These are phyloP conservation scores for Fagopyrum esculentum DNA, from an alignment of 148 eudicot genomes.

Conservation along the genomic window DNA sequence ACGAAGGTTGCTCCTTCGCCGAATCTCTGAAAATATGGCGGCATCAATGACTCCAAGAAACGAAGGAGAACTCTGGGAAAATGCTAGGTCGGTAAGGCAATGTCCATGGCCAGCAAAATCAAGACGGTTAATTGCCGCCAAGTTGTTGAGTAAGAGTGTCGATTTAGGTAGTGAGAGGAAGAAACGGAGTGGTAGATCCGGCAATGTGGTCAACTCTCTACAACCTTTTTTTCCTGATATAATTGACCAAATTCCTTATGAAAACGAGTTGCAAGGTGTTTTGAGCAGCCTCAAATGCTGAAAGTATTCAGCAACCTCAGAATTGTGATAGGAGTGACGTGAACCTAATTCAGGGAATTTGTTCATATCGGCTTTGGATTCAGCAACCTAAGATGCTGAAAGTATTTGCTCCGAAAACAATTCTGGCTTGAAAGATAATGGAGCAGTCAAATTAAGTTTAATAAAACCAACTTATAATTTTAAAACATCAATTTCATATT, in stretches of 20 bases:
- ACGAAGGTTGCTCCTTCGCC: constrained; percentile 31
- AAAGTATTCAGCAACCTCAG: background rate
- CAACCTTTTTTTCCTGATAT: constrained; percentile 33
- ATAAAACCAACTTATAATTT: too few species aligned
- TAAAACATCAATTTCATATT: too few species aligned
- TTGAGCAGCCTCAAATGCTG: background rate
- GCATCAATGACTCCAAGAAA: constrained; percentile 20
- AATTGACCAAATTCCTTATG: constrained; percentile 12
- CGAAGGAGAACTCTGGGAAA: constrained; percentile 31
- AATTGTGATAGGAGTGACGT: constrained; percentile 12
- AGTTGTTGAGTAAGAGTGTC: constrained; percentile 50
- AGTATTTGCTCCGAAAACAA: constrained; percentile 48
- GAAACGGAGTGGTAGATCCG: constrained; percentile 39
- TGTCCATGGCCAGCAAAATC: constrained; percentile 71
- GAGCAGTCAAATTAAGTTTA: background rate
- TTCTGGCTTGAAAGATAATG: constrained; percentile 22
- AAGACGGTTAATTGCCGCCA: constrained; percentile 26
- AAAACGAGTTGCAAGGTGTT: constrained; percentile 20
- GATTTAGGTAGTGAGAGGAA: constrained; percentile 46
- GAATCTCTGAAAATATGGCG: constrained; percentile 28
- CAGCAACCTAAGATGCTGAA: constrained; percentile 37
- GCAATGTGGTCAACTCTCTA: constrained; percentile 38
- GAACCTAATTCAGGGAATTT: constrained; percentile 18
- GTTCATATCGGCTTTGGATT: constrained; percentile 25
- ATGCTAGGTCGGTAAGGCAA: constrained; percentile 36